Conservation (phyloP, 352 stramenopile species). For the Globisporangium splendens region DNA sequence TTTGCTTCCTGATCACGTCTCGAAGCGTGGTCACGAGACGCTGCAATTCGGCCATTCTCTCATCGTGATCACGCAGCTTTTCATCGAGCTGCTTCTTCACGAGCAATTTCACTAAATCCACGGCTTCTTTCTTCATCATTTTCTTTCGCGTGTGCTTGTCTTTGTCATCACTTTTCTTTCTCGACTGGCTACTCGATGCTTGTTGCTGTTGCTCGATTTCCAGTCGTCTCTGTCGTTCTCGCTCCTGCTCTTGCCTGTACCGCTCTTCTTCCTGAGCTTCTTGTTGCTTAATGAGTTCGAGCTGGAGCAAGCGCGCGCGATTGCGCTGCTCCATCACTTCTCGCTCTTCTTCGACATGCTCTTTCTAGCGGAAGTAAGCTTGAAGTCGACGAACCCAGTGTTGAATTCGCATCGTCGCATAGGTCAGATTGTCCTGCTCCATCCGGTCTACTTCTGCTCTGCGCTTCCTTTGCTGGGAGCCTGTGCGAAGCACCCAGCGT, state of each 20-base stretch:
- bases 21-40: slow-evolving; percentile 35
- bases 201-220: slow-evolving; percentile 8
- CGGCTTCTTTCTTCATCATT: slow-evolving; percentile 48
- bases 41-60: slow-evolving; percentile 40
- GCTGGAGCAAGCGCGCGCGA: slow-evolving; percentile 5
- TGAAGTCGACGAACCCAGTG: slow-evolving; percentile 25
- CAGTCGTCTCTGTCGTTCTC: slow-evolving; percentile 5
- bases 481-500: slow-evolving; percentile 31
- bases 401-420: slow-evolving; percentile 8
- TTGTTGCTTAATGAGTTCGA: slow-evolving; percentile 6
- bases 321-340: slow-evolving; percentile 3
- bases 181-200: slow-evolving; percentile 1
- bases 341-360: slow-evolving; percentile 13
- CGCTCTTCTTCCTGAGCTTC: slow-evolving; percentile 5
- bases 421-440: not conserved
- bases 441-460: not conserved
- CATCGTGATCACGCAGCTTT: slow-evolving; percentile 33
- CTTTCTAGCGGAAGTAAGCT: slow-evolving; percentile 23
- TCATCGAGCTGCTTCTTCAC: slow-evolving; percentile 37
- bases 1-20: slow-evolving; percentile 39
- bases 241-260: slow-evolving; percentile 7
- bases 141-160: slow-evolving; percentile 22
- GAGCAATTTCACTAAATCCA: slow-evolving; percentile 33
- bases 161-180: slow-evolving; percentile 4
- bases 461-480: slow-evolving; percentile 22